These are phyloP conservation scores for Cardiospermum halicacabum DNA, from an alignment of 345 rosid species.

Conservation along the genomic window DNA sequence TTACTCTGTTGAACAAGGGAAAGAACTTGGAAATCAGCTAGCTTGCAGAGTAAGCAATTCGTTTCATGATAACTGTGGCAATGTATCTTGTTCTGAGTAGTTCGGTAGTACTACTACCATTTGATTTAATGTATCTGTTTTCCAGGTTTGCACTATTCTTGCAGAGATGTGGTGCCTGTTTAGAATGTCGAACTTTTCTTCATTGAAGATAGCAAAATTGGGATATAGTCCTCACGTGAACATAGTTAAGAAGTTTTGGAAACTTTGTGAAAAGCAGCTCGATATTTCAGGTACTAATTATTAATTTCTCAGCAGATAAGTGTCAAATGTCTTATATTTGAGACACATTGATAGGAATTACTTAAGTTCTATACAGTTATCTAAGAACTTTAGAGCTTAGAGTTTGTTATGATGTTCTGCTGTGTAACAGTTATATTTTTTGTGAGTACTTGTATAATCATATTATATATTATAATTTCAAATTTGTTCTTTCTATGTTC, in stretches of 20 bases:
- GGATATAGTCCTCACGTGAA: slow-evolving; percentile 68
- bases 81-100: background rate
- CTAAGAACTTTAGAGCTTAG: too few species aligned
- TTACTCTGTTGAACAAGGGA: slow-evolving; percentile 38
- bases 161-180: slow-evolving; percentile 83
- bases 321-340: background rate
- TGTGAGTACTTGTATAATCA: background rate
- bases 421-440: background rate
- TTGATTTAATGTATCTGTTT: slow-evolving; percentile 22
- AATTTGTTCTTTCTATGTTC: slow-evolving; percentile 9
- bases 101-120: background rate
- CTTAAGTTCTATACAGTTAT: too few species aligned
- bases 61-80: slow-evolving; percentile 4
- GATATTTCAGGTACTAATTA: slow-evolving; percentile 56
- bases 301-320: background rate
- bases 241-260: slow-evolving; percentile 72
- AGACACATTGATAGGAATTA: background rate
- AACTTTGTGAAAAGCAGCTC: slow-evolving; percentile 70
- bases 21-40: slow-evolving; percentile 53
- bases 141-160: slow-evolving; percentile 73
- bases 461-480: slow-evolving; percentile 2
- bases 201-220: slow-evolving; percentile 64
- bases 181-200: slow-evolving; percentile 54
- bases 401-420: background rate
- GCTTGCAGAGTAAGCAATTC: slow-evolving; percentile 65